Base-by-base conservation (phyloP, 371 early-diverging fungal genomes). In the Haplosporangium sp. region DNA sequence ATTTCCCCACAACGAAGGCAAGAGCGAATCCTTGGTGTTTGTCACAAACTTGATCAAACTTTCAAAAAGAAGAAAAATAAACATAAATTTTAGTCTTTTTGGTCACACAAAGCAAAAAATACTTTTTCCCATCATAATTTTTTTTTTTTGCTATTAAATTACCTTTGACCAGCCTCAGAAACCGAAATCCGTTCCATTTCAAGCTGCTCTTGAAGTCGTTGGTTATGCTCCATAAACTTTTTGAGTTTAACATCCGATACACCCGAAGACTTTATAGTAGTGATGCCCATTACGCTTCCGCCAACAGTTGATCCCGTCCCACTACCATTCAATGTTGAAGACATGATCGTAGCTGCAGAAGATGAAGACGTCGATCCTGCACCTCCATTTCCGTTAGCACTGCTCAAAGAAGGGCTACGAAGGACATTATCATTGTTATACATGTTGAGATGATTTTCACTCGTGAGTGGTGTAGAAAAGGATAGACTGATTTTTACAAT, bases 1-100 rank as follows among this genome's bases (percentile, higher is more conserved):
- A n/a, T 35, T 66, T 4, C 96, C 96, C 96, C 95, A 95, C 52
- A 94, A 84, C 5, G 90, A 93, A 11, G 94, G 95, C 63, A 95
- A 76, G 42, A 95, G 83, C 44, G 87, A 87, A 83, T 96, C 96
- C 76, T 89, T 90, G 71, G 91, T 92, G 64, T 82, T 78, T 61
- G 77, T 85, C 58, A 85, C 87, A 69, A 87, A 91, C 62, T 86
- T 81, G 71, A 91, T 90, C 61, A 64, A 53, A 67, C 52, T 17
- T 27, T 27, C 27, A 4, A 19, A 34, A 39, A 55, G 0, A 17
- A 63, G 37, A 6, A 42, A 15, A 45, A 7, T 17, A 20, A 42
- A 6, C 27, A 27, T 27, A 27, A 13, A 40, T 37, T 35, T 58
- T 3, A 10, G 60, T 15, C 44, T 35, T 34, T 35, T 27, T 27